These are phyloP conservation scores for Chaetomium tenue DNA, from an alignment of 495 filamentous ascomycete genomes.

Conservation along the genomic window DNA sequence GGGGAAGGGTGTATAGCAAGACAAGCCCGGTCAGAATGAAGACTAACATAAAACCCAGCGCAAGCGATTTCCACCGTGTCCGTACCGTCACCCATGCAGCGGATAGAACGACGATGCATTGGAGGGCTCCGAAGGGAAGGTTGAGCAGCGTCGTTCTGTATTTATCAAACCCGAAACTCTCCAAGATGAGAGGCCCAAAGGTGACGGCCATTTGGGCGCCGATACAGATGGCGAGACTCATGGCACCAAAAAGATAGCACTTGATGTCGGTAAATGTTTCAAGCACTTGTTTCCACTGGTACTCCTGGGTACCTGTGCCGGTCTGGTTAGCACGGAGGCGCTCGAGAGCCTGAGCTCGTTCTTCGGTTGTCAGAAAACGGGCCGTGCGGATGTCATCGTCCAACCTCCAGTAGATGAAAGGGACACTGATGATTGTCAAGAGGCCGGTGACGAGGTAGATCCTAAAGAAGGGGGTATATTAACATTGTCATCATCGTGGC, in stretches of 20 bases:
- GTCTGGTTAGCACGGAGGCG: not conserved
- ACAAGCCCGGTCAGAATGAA: constrained; percentile 58
- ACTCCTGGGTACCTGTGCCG: no score
- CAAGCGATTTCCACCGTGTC: constrained; percentile 50
- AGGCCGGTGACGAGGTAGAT: constrained; percentile 63
- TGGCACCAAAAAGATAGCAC: constrained; percentile 49
- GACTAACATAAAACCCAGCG: constrained; percentile 49
- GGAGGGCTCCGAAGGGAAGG: constrained; percentile 60
- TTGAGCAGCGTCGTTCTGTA: constrained; percentile 62
- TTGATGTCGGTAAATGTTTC: constrained; percentile 28
- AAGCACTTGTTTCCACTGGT: no score
- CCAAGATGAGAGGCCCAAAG: constrained; percentile 61
- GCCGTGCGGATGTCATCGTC: constrained; percentile 55
- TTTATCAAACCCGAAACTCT: constrained; percentile 58
- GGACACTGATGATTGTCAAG: constrained; percentile 53
- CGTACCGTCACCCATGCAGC: constrained; percentile 55
- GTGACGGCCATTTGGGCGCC: constrained; percentile 60
- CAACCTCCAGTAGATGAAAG: constrained; percentile 52
- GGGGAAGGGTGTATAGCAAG: constrained; percentile 54
- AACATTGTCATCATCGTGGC: not conserved
- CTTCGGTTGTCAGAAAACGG: constrained; percentile 48
- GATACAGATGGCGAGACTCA: constrained; percentile 60
- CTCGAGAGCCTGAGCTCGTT: not conserved
- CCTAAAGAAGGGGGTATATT: constrained; percentile 32
- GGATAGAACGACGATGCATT: constrained; percentile 55